These are phyloP conservation scores for Artemisia tridentata DNA, from an alignment of 129 eudicot genomes.

Conservation along the genomic window DNA sequence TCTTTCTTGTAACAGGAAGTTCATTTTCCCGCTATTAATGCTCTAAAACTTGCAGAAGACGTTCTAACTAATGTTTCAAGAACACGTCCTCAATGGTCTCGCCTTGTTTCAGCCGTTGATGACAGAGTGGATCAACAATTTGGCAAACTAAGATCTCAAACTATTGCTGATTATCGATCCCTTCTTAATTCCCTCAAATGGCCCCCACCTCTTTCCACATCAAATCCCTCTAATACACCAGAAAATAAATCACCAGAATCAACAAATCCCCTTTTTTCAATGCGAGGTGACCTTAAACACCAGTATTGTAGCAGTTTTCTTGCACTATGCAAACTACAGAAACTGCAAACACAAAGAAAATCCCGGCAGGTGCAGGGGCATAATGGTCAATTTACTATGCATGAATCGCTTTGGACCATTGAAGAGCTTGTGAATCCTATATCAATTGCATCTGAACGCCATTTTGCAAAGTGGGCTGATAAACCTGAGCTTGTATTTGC, in stretches of 20 bases:
- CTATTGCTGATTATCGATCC: slow-evolving; percentile 87
- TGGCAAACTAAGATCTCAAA: slow-evolving; percentile 87
- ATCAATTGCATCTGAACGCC: slow-evolving; percentile 76
- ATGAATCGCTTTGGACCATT: slow-evolving; percentile 88
- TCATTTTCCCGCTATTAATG: slow-evolving; percentile 53
- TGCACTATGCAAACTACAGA: slow-evolving; percentile 80
- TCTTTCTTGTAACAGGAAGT: slow-evolving; percentile 43
- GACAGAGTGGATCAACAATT: slow-evolving; percentile 87
- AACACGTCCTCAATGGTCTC: slow-evolving; percentile 81
- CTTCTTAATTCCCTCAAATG: slow-evolving; percentile 82
- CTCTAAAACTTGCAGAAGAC: slow-evolving; percentile 68
- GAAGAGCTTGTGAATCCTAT: slow-evolving; percentile 98
- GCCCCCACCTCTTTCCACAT: slow-evolving; percentile 85
- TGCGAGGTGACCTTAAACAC: slow-evolving; percentile 69
- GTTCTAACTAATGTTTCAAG: slow-evolving; percentile 57
- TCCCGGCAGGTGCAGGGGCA: slow-evolving; percentile 83
- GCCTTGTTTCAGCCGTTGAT: slow-evolving; percentile 84
- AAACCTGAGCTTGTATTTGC: slow-evolving; percentile 90
- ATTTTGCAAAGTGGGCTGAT: slow-evolving; percentile 77
- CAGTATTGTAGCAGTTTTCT: slow-evolving; percentile 84
- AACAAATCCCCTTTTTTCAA: slow-evolving; percentile 72
- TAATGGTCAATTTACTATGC: slow-evolving; percentile 44
- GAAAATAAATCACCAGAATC: slow-evolving; percentile 38
- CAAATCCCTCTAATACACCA: slow-evolving; percentile 48
- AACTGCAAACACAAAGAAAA: slow-evolving; percentile 79